These are phyloP conservation scores for Fusarium chaquense DNA, from an alignment of 2,329 filamentous ascomycete genomes.

Conservation along the genomic window DNA sequence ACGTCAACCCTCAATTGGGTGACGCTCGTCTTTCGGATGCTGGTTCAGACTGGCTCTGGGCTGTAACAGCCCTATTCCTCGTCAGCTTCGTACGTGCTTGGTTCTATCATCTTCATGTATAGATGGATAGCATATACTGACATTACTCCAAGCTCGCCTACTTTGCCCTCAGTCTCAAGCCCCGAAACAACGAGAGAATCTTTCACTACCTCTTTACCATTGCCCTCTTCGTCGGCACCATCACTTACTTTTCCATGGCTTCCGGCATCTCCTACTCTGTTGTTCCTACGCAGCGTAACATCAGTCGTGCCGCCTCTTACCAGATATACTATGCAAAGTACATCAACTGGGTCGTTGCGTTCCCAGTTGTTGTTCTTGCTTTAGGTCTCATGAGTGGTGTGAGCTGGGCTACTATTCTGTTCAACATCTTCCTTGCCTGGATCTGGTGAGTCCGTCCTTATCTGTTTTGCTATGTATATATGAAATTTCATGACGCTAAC, in stretches of 20 bases:
- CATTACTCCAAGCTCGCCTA: constrained; percentile 54
- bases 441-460: constrained; percentile 54
- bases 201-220: constrained; percentile 69
- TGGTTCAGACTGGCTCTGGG: constrained; percentile 68
- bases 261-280: constrained; percentile 62
- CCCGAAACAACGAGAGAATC: constrained; percentile 62
- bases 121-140: constrained; percentile 19
- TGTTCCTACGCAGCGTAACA: constrained; percentile 50
- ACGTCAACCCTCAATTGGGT: constrained; percentile 59
- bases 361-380: constrained; percentile 59
- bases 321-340: constrained; percentile 70
- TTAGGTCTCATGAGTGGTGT: constrained; percentile 64
- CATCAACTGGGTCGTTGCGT: constrained; percentile 66
- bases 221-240: constrained; percentile 61
- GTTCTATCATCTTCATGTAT: neutral
- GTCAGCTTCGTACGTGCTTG: constrained; percentile 58
- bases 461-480: rapidly evolving
- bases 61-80: constrained; percentile 63
- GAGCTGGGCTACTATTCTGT: constrained; percentile 68
- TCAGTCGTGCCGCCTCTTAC: constrained; percentile 48
- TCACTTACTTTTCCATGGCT: constrained; percentile 65
- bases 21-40: constrained; percentile 56
- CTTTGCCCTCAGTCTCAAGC: constrained; percentile 56
- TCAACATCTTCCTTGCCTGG: constrained; percentile 63
- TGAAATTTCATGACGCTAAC: neutral